A percentile compares a stretch with the other conserved stretches of the same genome.
phyloP scores from a whole-genome alignment of 371 early-diverging fungal genomes.

The Lichtheimia hyalospora region DNA sequence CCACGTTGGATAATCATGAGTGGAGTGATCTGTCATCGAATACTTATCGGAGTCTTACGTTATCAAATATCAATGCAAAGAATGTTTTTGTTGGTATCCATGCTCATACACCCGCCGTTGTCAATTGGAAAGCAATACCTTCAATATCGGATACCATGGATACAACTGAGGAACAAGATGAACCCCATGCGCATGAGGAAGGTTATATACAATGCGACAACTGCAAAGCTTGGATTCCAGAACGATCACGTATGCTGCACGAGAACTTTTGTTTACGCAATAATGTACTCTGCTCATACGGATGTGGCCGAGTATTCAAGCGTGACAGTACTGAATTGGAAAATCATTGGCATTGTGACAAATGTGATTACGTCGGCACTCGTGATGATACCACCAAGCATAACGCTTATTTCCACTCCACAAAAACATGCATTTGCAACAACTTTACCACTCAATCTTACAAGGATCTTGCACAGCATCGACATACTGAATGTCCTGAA shows the following conservation, averaged over 20 bases:
- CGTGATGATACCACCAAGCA: constrained; percentile 66
- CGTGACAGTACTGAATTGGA: constrained; percentile 59
- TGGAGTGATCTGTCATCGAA: constrained; percentile 38
- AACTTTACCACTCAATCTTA: constrained; percentile 33
- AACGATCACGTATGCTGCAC: constrained; percentile 64
- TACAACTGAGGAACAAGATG: constrained; percentile 13
- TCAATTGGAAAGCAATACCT: constrained; percentile 27
- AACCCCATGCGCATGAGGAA: constrained; percentile 26
- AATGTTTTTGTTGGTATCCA: constrained; percentile 42
- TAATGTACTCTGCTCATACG: constrained; percentile 63
- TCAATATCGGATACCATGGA: background rate
- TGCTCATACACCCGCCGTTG: constrained; percentile 23
- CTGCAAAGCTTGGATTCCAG: constrained; percentile 71
- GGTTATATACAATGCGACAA: constrained; percentile 66
- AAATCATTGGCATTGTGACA: constrained; percentile 83
- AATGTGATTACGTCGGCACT: constrained; percentile 61
- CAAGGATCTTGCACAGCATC: constrained; percentile 63
- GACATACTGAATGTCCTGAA: constrained; percentile 69
- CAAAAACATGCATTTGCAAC: constrained; percentile 63
- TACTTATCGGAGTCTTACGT: constrained; percentile 17
- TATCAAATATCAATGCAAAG: constrained; percentile 2
- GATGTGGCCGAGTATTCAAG: constrained; percentile 70
- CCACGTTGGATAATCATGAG: constrained; percentile 34
- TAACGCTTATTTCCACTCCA: constrained; percentile 58
- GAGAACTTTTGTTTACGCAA: constrained; percentile 78